These are phyloP conservation scores for Oidium heveae DNA, from an alignment of 2,329 filamentous ascomycete species.

Conservation along the genomic window DNA sequence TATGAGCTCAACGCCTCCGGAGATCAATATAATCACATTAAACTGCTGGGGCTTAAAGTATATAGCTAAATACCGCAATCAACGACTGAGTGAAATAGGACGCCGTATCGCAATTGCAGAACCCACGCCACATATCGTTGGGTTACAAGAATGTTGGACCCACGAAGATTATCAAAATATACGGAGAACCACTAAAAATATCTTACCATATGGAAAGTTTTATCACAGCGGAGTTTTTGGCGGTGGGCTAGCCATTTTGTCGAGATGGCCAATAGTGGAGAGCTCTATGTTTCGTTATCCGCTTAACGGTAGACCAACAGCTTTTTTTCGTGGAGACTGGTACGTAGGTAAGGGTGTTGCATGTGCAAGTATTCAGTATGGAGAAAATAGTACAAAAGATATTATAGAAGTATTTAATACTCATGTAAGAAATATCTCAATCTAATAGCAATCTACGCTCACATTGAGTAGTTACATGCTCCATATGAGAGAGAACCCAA, in stretches of 20 bases:
- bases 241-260: conserved; percentile 68
- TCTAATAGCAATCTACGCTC: conserved; percentile 9
- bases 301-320: conserved; percentile 80
- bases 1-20: conserved; percentile 17
- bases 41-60: conserved; percentile 96
- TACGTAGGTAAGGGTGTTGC: conserved; percentile 90
- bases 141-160: conserved; percentile 88
- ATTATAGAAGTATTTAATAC: conserved; percentile 81
- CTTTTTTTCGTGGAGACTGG: conserved; percentile 89
- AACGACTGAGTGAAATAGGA: conserved; percentile 65
- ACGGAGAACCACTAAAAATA: conserved; percentile 41
- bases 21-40: conserved; percentile 60
- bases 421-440: conserved; percentile 29
- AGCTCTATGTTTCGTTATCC: conserved; percentile 67
- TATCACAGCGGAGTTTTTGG: conserved; percentile 80
- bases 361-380: conserved; percentile 52
- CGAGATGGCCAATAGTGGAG: conserved; percentile 77
- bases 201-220: conserved; percentile 80
- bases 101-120: conserved; percentile 43
- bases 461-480: conserved; percentile 41
- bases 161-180: conserved; percentile 62
- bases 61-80: conserved; percentile 51
- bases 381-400: conserved; percentile 29
- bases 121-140: conserved; percentile 60
- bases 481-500: conserved; percentile 59